Conservation (phyloP, 2,329 filamentous ascomycete genomes). For the Dothideomycetes sp. region DNA sequence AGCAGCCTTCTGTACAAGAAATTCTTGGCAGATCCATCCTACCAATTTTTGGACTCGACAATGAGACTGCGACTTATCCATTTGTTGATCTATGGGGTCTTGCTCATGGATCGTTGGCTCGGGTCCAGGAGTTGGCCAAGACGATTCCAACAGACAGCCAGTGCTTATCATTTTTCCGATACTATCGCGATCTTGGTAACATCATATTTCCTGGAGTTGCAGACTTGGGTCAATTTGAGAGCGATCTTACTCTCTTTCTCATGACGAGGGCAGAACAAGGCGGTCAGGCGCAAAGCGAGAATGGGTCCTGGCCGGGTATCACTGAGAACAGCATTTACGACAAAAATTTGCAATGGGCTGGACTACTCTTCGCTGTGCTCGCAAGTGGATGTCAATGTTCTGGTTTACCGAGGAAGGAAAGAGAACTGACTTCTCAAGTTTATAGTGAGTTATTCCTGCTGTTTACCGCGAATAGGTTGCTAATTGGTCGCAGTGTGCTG, state of each 20-base stretch:
- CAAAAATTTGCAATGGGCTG: slow-evolving; percentile 47
- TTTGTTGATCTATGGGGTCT: slow-evolving; percentile 54
- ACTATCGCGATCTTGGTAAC: slow-evolving; percentile 47
- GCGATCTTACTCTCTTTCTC: slow-evolving; percentile 42
- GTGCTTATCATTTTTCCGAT: slow-evolving; percentile 46
- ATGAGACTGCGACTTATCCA: slow-evolving; percentile 53
- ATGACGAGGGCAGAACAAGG: slow-evolving; percentile 36
- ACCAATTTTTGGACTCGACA: slow-evolving; percentile 52
- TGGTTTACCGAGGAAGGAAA: slow-evolving; percentile 44
- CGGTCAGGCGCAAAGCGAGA: slow-evolving; percentile 15
- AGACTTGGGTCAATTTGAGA: slow-evolving; percentile 44
- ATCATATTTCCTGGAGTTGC: slow-evolving; percentile 51
- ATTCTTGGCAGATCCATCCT: slow-evolving; percentile 50
- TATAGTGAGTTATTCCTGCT: slow-evolving; percentile 34
- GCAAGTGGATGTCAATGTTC: slow-evolving; percentile 53
- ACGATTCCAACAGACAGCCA: slow-evolving; percentile 48
- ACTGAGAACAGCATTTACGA: slow-evolving; percentile 46
- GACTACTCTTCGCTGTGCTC: slow-evolving; percentile 50
- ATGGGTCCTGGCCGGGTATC: slow-evolving; percentile 25
- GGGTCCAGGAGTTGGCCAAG: slow-evolving; percentile 47
- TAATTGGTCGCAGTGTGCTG: slow-evolving; percentile 42
- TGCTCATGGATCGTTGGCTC: slow-evolving; percentile 46
- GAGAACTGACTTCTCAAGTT: slow-evolving; percentile 53
- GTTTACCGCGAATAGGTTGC: slow-evolving; percentile 7
- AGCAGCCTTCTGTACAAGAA: slow-evolving; percentile 44